Conservation (phyloP, 805 yeast genomes). For the Starmerella bombicola region DNA sequence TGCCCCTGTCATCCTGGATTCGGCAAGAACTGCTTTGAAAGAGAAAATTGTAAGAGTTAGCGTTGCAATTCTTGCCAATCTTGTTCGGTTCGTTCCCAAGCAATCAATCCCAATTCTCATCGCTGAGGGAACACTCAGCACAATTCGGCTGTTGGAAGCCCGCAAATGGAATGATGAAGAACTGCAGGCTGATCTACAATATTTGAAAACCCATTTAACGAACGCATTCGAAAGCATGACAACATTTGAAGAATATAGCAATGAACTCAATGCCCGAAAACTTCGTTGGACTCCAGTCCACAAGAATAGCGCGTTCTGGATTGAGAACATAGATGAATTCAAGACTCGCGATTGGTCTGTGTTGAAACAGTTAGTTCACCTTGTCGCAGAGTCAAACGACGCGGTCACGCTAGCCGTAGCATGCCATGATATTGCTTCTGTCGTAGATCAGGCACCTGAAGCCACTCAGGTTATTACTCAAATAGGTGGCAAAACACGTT, state of each 20-base stretch:
- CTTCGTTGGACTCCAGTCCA: slow-evolving; percentile 90
- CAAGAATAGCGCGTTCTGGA: slow-evolving; percentile 78
- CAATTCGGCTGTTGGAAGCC: slow-evolving; percentile 56
- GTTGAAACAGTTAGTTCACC: slow-evolving; percentile 45
- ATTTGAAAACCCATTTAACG: slow-evolving; percentile 47
- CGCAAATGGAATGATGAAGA: slow-evolving; percentile 95
- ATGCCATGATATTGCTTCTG: slow-evolving; percentile 52
- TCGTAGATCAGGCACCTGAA: slow-evolving; percentile 52
- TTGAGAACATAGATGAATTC: slow-evolving; percentile 64
- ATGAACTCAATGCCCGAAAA: slow-evolving; percentile 67
- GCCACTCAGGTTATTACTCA: slow-evolving; percentile 42
- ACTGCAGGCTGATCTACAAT: slow-evolving; percentile 55
- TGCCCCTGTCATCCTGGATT: slow-evolving; percentile 31
- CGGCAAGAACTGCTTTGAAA: slow-evolving; percentile 73
- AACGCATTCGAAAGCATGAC: slow-evolving; percentile 68
- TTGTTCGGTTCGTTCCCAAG: slow-evolving; percentile 27
- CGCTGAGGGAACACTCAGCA: slow-evolving; percentile 61
- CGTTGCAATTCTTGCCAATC: slow-evolving; percentile 48
- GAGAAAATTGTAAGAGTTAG: slow-evolving; percentile 81
- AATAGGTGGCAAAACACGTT: slow-evolving; percentile 55
- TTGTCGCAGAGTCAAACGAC: slow-evolving; percentile 26
- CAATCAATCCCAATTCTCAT: slow-evolving; percentile 51
- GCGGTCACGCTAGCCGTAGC: slow-evolving; percentile 43
- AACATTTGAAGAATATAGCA: slow-evolving; percentile 81
- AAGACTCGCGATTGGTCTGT: slow-evolving; percentile 66